Conservation (phyloP, 2,329 filamentous ascomycete genomes). For the Cladosporium cucumerinum region DNA sequence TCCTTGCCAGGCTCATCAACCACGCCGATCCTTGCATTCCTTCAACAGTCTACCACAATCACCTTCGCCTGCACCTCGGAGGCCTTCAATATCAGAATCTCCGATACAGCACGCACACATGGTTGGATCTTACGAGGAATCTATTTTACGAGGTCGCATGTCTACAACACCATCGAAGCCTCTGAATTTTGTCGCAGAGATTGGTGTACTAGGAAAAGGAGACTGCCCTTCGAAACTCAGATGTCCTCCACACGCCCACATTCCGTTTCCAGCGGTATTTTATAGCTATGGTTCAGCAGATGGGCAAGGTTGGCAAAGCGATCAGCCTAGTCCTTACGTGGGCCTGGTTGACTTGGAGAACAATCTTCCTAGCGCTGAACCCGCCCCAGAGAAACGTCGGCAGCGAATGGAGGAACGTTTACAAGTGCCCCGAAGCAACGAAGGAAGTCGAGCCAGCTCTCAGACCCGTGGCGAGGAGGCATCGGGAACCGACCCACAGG, state of each 20-base stretch:
- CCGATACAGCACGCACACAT: constrained; percentile 87
- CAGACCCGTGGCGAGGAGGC: constrained; percentile 23
- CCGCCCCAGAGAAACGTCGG: constrained; percentile 31
- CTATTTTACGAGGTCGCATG: constrained; percentile 91
- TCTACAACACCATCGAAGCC: constrained; percentile 92
- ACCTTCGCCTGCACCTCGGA: constrained; percentile 50
- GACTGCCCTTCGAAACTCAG: constrained; percentile 81
- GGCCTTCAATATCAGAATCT: constrained; percentile 76
- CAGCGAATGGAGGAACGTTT: constrained; percentile 30
- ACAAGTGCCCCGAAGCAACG: constrained; percentile 23
- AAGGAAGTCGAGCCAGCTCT: constrained; percentile 31
- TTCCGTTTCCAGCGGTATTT: constrained; percentile 92
- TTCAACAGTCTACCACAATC: constrained; percentile 46
- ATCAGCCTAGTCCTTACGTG: constrained; percentile 93
- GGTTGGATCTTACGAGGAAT: constrained; percentile 98
- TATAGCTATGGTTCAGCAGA: constrained; percentile 80
- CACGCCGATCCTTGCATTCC: constrained; percentile 54
- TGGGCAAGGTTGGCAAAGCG: constrained; percentile 55
- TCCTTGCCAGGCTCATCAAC: constrained; percentile 61
- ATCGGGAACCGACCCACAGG: constrained; percentile 26
- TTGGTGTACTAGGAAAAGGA: constrained; percentile 85
- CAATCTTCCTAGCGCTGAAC: constrained; percentile 51
- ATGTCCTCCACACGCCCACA: constrained; percentile 84
- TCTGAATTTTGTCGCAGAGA: constrained; percentile 88
- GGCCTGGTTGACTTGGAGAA: constrained; percentile 90